Base-by-base conservation (phyloP, 2,329 filamentous ascomycete genomes). In the Piedraia hortae region DNA sequence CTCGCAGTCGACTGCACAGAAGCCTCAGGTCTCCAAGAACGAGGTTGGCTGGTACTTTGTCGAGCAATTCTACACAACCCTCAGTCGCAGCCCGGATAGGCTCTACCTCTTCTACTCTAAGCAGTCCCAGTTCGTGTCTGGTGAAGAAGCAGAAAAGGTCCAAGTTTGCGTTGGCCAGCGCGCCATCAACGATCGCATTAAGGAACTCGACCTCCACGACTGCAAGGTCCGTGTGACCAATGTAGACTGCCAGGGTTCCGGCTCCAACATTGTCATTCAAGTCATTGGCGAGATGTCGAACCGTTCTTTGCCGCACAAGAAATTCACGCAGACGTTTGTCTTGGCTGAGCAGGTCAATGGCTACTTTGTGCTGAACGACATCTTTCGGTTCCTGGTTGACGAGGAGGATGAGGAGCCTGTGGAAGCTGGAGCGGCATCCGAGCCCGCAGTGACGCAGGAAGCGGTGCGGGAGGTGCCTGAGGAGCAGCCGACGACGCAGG, bases 11-110 rank as follows among this genome's bases (percentile, higher is more conserved):
- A 23, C 25, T 24, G 22, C 19, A 21, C 19, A 28, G 20, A 29
- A 35, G 23, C 23, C 39, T 12, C 51, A 56, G 19, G 59, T 63
- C 30, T 54, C 53, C 37, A 91, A 90, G 56, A 78, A 90, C 46
- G 77, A 93, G 54, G 78, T 97, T 35, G 85, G 78, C 48, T 97
- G 85, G 85, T 93, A 82, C 54, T 97, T 97, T 37, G 85, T 97
- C 27, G 80, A 93, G 61, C 78, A 90, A 50, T 97, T 91, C 59
- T 97, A 97, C 54, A 93, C 75, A 36, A 97, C 78, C 30, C 54
- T 97, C 42, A 91, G 80, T 64, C 80, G 82, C 51, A 73, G 57
- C 34, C 80, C 85, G 11, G 78, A 90, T 44, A 88, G 85, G 51
- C 72, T 97, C 38, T 82, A 78, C 43, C 66, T 93, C 24, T 97